phyloP scores from a whole-genome alignment of 2,329 filamentous ascomycete species.

The Byssoonygena ceratinophila region DNA sequence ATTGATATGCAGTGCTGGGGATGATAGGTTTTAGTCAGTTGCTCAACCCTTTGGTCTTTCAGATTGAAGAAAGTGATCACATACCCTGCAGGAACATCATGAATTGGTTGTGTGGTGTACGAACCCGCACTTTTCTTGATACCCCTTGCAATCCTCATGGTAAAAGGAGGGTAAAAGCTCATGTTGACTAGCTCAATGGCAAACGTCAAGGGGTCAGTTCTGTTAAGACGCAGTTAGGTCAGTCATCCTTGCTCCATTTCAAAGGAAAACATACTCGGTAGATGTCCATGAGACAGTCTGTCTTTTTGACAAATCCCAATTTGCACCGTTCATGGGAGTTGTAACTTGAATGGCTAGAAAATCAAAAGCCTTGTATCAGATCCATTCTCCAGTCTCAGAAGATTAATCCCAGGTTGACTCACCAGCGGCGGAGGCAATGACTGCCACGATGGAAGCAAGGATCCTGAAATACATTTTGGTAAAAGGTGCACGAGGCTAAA shows the following conservation, averaged over 20 bases:
- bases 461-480: slow-evolving; percentile 4
- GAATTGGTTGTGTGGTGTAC: slow-evolving; percentile 4
- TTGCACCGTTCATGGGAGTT: slow-evolving; percentile 18
- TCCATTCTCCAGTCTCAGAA: not conserved
- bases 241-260: not conserved
- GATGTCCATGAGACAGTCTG: slow-evolving; percentile 33
- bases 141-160: slow-evolving; percentile 26
- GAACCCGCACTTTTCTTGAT: slow-evolving; percentile 28
- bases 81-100: slow-evolving; percentile 6
- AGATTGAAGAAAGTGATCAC: not conserved
- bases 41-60: not conserved
- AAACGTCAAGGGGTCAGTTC: slow-evolving; percentile 34
- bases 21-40: not conserved
- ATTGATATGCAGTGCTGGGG: slow-evolving; percentile 31
- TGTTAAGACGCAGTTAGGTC: slow-evolving; percentile 15
- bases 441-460: slow-evolving; percentile 5
- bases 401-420: not conserved
- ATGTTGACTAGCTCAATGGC: slow-evolving; percentile 36
- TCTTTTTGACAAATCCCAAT: slow-evolving; percentile 30
- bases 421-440: slow-evolving; percentile 8
- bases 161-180: slow-evolving; percentile 27
- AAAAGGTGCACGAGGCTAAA: not conserved
- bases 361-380: not conserved
- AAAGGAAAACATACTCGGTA: slow-evolving; percentile 24
- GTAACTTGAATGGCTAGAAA: slow-evolving; percentile 9